Evolutionary conservation across 148 eudicot genomes (phyloP), one percentile per base, ranked within the genome.

Genomic region (Rhododendron ovatum): DNA sequence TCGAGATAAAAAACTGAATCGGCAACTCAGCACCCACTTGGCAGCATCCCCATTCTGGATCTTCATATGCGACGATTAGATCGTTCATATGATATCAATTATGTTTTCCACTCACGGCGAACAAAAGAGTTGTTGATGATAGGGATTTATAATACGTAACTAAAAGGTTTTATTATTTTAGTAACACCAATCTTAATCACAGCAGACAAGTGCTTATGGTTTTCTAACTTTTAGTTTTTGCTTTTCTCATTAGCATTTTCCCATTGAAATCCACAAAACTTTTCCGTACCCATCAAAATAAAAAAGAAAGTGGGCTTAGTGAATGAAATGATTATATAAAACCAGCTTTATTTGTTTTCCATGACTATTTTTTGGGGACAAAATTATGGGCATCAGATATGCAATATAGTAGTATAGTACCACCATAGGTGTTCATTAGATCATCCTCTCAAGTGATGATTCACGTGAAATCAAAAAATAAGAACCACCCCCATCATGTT

Each of bases 181-280:
- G 45, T 30, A 37, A 83, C 22, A 18, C 9, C 63, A 47, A 73
- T 84, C 85, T 84, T 53, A 83, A 83, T 84, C 85, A 84, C 35
- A 71, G 85, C 85, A 84, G 79, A 84, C 85, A 84, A 84, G 28
- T 84, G 35, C 79, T 71, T 30, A 47, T 83, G 39, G 59, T 48
- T 79, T 41, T 50, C 82, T 26, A 47, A 48, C 28, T 79, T 79
- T 47, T 47, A 4, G 12, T 28, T 26, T 24, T 26, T 47, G 15
- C 57, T 15, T 47, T 59, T 48, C 45, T 76, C 35, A 47, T 26
- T n/a, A 47, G 13, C 35, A 11, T 79, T 79, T 45, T 79, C 17
- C 51, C 57, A 26, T n/a, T 12, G n/a, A 80, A 24, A 78, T 45
- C 33, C 50, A 45, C 48, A 14, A 48, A 48, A 80, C 82, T 48